Conservation (phyloP, 495 filamentous ascomycete species). For the Xylaria acuta region DNA sequence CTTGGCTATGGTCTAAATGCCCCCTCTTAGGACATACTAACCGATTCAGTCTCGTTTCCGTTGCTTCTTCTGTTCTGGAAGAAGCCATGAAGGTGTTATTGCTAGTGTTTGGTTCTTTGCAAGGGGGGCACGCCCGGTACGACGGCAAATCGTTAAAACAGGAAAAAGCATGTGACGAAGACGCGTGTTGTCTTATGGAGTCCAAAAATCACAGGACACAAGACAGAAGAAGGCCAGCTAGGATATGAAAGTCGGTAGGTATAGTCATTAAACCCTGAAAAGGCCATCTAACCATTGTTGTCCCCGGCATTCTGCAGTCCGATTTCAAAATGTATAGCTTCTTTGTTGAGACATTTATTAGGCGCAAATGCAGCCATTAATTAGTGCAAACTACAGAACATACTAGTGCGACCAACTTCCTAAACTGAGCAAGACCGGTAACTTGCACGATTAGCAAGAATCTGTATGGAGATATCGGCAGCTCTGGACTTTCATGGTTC, state of each 20-base stretch:
- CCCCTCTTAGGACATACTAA: background rate
- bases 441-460: background rate
- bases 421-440: background rate
- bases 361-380: background rate
- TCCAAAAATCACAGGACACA: background rate
- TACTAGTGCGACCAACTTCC: background rate
- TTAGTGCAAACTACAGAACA: background rate
- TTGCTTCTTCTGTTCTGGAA: background rate
- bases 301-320: background rate
- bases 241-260: background rate
- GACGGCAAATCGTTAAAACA: background rate
- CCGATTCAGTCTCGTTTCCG: background rate
- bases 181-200: background rate
- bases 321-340: background rate
- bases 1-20: background rate
- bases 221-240: background rate
- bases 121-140: background rate
- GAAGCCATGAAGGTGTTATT: background rate
- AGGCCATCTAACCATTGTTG: background rate
- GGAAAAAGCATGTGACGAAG: background rate
- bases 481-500: background rate
- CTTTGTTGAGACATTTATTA: background rate
- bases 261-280: background rate
- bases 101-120: background rate
- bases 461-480: background rate